Conservation (phyloP, 208 protist genomes). For the Trypanosoma lewisi region DNA sequence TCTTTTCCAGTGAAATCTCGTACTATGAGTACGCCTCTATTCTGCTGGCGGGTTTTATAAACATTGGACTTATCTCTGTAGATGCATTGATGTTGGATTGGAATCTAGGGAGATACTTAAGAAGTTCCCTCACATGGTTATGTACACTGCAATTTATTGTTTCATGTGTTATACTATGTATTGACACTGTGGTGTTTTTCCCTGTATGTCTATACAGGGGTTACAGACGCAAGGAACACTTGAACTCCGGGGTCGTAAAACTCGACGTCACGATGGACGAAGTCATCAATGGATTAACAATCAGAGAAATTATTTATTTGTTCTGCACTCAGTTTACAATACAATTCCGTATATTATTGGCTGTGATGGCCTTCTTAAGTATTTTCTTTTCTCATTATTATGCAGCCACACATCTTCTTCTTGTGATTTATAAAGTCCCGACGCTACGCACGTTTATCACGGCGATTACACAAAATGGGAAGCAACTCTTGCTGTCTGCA, state of each 20-base stretch:
- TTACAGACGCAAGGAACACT: slow-evolving; percentile 62
- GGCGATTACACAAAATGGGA: slow-evolving; percentile 81
- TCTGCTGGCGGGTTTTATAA: slow-evolving; percentile 49
- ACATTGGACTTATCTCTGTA: slow-evolving; percentile 48
- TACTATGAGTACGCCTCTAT: slow-evolving; percentile 66
- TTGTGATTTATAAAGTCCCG: slow-evolving; percentile 69
- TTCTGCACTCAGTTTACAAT: slow-evolving; percentile 48
- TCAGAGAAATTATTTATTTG: slow-evolving; percentile 33
- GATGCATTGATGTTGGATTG: slow-evolving; percentile 28
- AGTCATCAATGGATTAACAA: slow-evolving; percentile 47
- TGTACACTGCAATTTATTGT: slow-evolving; percentile 53
- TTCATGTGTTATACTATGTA: slow-evolving; percentile 39
- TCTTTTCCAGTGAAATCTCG: slow-evolving; percentile 45
- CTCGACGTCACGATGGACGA: slow-evolving; percentile 50
- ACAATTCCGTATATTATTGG: slow-evolving; percentile 53
- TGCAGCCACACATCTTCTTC: slow-evolving; percentile 70
- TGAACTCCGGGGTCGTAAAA: slow-evolving; percentile 31
- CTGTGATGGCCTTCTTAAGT: slow-evolving; percentile 60
- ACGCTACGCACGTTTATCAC: slow-evolving; percentile 71
- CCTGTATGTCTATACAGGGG: slow-evolving; percentile 54
- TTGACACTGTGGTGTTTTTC: slow-evolving; percentile 52
- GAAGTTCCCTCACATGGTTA: slow-evolving; percentile 23
- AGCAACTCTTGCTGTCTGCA: slow-evolving; percentile 64
- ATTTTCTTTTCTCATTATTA: slow-evolving; percentile 63
- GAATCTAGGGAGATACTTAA: slow-evolving; percentile 1